Conservation (phyloP, 1,284 basidiomycete species). For the Cryptococcus jaspeensis region DNA sequence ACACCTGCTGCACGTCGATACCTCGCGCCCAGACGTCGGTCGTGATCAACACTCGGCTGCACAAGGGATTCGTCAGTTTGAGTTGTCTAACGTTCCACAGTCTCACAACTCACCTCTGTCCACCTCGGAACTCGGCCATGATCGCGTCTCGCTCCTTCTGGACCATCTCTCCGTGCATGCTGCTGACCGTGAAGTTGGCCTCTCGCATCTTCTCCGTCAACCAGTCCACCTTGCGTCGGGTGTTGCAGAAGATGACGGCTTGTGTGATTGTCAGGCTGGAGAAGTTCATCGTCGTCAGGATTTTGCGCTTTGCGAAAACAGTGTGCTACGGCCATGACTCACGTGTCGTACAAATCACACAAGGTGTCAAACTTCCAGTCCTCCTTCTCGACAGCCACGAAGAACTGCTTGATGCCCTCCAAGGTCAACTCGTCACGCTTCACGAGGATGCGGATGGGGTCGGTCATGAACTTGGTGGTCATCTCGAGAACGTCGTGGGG, state of each 20-base stretch:
- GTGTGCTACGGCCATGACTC: slow-evolving; percentile 8
- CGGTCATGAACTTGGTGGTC: slow-evolving; percentile 99
- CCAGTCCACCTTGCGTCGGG: slow-evolving; percentile 98
- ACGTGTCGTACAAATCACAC: slow-evolving; percentile 95
- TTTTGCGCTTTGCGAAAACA: neutral
- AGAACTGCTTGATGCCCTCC: slow-evolving; percentile 99
- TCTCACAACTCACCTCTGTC: slow-evolving; percentile 69
- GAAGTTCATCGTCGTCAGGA: neutral
- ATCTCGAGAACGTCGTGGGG: slow-evolving; percentile 99
- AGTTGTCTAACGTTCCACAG: too few relatives aligned
- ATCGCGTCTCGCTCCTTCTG: slow-evolving; percentile 98
- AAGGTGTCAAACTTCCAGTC: slow-evolving; percentile 99
- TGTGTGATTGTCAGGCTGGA: slow-evolving; percentile 87
- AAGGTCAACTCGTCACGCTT: slow-evolving; percentile 99
- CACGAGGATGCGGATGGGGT: slow-evolving; percentile 91
- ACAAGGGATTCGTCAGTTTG: neutral
- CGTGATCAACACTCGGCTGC: slow-evolving; percentile 87
- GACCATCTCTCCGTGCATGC: slow-evolving; percentile 95
- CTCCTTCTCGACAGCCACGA: slow-evolving; percentile 99
- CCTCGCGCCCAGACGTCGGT: slow-evolving; percentile 99
- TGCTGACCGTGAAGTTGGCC: slow-evolving; percentile 92
- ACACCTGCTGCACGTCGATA: slow-evolving; percentile 98
- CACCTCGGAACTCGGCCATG: slow-evolving; percentile 97
- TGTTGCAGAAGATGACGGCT: slow-evolving; percentile 99
- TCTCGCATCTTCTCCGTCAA: slow-evolving; percentile 97